Evolutionary conservation across 202 grass and related monocot genomes (phyloP).

Genomic region (Carex sylvatica): DNA sequence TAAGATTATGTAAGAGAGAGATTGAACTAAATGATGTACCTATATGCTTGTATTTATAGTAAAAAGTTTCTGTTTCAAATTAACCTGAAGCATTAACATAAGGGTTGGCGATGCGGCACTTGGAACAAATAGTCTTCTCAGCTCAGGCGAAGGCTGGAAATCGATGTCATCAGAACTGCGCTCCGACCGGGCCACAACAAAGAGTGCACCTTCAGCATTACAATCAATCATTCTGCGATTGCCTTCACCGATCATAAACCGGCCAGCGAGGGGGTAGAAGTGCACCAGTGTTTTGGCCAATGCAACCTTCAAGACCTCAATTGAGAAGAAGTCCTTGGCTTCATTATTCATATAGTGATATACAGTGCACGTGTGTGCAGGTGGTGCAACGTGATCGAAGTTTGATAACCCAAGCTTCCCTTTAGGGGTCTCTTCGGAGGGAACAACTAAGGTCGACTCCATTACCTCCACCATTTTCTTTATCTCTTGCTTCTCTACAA

Average conservation of each 20-base stretch:
- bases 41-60: not conserved
- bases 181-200: slow-evolving; percentile 43
- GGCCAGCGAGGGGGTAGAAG: slow-evolving; percentile 68
- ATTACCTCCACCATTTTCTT: slow-evolving; percentile 16
- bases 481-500: too few species aligned
- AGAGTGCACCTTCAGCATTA: slow-evolving; percentile 47
- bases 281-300: slow-evolving; percentile 44
- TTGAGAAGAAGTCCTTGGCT: slow-evolving; percentile 35
- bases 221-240: slow-evolving; percentile 48
- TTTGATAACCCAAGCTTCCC: too few species aligned
- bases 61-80: not conserved
- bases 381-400: too few species aligned
- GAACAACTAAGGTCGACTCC: slow-evolving; percentile 8
- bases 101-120: slow-evolving; percentile 14
- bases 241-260: slow-evolving; percentile 13
- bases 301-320: slow-evolving; percentile 30
- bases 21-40: too few species aligned
- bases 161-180: slow-evolving; percentile 31
- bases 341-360: slow-evolving; percentile 49
- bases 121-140: slow-evolving; percentile 52
- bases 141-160: slow-evolving; percentile 47
- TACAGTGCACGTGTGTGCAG: slow-evolving; percentile 45
- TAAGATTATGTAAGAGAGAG: not conserved
- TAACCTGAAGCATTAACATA: slow-evolving; percentile 59
- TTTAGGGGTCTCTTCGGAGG: not conserved